These are phyloP conservation scores for Saccharomycopsis sp. DNA, from an alignment of 805 yeast species.

Conservation along the genomic window DNA sequence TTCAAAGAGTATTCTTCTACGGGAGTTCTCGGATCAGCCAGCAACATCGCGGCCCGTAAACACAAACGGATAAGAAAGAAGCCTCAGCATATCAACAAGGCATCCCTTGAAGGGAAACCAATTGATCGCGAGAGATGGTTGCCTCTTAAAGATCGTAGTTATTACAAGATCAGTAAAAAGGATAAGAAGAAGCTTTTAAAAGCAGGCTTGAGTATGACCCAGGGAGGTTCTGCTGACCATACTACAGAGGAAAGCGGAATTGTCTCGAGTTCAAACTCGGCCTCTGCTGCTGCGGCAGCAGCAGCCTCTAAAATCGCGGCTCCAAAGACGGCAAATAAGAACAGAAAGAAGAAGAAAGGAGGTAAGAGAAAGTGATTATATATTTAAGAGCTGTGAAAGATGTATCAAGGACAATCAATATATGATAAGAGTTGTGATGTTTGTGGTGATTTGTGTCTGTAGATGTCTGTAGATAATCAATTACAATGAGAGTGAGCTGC, in stretches of 20 bases:
- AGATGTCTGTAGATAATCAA: no score
- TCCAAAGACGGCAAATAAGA: background rate
- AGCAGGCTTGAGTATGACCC: conserved; percentile 41
- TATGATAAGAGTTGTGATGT: no score
- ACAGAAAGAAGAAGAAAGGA: background rate
- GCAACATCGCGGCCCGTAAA: conserved; percentile 18
- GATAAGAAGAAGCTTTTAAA: conserved; percentile 38
- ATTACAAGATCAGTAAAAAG: conserved; percentile 72
- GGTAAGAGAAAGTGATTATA: background rate
- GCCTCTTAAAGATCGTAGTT: conserved; percentile 78
- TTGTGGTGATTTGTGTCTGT: no score
- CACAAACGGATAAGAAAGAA: conserved; percentile 27
- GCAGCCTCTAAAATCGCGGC: background rate
- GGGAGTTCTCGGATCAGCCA: conserved; percentile 22
- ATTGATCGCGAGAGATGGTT: conserved; percentile 84
- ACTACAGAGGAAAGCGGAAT: conserved; percentile 34
- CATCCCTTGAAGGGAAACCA: conserved; percentile 23
- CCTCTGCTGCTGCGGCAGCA: background rate
- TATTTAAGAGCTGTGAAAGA: no score
- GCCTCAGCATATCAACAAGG: conserved; percentile 27
- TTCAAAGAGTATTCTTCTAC: conserved; percentile 15
- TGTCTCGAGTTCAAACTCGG: background rate
- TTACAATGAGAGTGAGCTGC: no score
- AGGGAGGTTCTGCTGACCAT: conserved; percentile 52
- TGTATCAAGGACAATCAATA: no score